A percentile compares a stretch with the other conserved stretches of the same genome.
phyloP scores from a whole-genome alignment of 805 yeast genomes.

The Lipomyces chichibuensis region DNA sequence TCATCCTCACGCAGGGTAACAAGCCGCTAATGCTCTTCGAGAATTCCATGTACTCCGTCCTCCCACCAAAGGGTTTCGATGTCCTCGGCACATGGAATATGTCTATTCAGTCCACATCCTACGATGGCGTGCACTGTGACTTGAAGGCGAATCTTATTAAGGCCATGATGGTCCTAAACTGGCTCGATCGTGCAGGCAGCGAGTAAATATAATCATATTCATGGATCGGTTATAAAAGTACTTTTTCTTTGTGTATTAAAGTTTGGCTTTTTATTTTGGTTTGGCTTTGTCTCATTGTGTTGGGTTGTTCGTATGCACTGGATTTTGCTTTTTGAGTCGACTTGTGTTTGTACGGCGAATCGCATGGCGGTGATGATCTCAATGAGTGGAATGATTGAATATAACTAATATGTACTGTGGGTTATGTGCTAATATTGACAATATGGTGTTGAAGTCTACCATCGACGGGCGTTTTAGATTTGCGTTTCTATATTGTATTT shows the following conservation, averaged over 20 bases:
- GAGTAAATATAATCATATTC: slow-evolving; percentile 10
- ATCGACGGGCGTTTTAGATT: not conserved
- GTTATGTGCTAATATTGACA: not conserved
- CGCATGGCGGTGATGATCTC: not conserved
- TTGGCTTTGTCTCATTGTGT: not conserved
- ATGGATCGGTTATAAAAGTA: slow-evolving; percentile 1
- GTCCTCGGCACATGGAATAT: slow-evolving; percentile 36
- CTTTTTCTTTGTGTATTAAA: not conserved
- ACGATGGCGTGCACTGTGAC: slow-evolving; percentile 35
- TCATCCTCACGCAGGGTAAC: slow-evolving; percentile 34
- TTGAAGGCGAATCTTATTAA: slow-evolving; percentile 32
- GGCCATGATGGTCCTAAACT: slow-evolving; percentile 36
- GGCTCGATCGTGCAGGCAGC: slow-evolving; percentile 32
- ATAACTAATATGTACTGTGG: not conserved
- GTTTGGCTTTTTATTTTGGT: not conserved
- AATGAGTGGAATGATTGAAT: not conserved
- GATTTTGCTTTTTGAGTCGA: slow-evolving; percentile 1
- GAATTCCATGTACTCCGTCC: slow-evolving; percentile 31
- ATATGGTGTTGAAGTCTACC: not conserved
- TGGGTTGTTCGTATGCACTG: not conserved
- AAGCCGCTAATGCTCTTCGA: slow-evolving; percentile 36
- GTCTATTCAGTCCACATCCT: slow-evolving; percentile 31
- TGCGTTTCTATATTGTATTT: not conserved
- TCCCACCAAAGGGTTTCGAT: slow-evolving; percentile 29
- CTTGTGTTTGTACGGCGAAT: not conserved